These are phyloP conservation scores for Ceratobasidium theobromae DNA, from an alignment of 1,284 basidiomycete species.

Conservation along the genomic window DNA sequence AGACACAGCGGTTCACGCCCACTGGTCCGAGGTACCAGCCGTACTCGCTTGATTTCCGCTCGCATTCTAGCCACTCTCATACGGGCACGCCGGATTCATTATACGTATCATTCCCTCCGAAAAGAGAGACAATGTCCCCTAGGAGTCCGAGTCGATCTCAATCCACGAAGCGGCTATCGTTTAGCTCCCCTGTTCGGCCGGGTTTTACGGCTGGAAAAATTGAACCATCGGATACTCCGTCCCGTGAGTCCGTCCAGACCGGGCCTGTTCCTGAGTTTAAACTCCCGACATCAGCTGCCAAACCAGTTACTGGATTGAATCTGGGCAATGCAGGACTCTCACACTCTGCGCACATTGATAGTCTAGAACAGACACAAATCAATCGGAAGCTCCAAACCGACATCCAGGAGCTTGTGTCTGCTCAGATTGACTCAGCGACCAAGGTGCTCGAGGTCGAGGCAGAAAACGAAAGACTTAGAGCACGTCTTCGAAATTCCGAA, in stretches of 20 bases:
- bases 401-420: constrained; percentile 16
- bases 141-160: not conserved
- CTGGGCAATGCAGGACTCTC: not conserved
- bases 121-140: constrained; percentile 11
- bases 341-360: not conserved
- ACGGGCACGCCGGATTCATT: not conserved
- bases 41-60: constrained; percentile 14
- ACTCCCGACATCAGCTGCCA: not conserved
- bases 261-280: not conserved
- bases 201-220: not conserved
- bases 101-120: constrained; percentile 17
- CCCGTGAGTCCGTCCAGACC: not conserved
- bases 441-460: not conserved
- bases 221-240: not conserved
- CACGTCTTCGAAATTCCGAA: not conserved
- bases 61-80: not conserved
- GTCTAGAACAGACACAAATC: constrained; percentile 1
- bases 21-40: constrained; percentile 24
- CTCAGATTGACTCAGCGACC: not conserved
- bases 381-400: constrained; percentile 8
- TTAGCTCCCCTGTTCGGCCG: not conserved
- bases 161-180: not conserved
- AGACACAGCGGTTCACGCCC: not conserved
- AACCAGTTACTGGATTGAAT: not conserved
- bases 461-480: constrained; percentile 1